These are phyloP conservation scores for Cubamyces sp. DNA, from an alignment of 768 basidiomycete genomes.

Conservation along the genomic window DNA sequence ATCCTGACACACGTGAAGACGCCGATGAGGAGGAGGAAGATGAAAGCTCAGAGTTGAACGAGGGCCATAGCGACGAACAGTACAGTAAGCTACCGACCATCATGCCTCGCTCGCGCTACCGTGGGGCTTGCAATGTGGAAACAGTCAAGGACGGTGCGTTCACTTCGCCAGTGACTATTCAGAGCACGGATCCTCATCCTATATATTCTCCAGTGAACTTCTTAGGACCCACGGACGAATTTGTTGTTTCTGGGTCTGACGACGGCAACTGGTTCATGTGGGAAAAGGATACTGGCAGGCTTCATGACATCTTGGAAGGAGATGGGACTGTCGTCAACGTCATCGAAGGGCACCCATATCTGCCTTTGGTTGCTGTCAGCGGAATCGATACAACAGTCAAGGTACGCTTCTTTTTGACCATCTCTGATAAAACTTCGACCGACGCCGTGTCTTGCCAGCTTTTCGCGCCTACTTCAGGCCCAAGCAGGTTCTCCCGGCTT, in stretches of 20 bases:
- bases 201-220: conserved; percentile 66
- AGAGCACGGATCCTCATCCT: not conserved
- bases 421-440: not conserved
- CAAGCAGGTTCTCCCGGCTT: conserved; percentile 58
- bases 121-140: conserved; percentile 75
- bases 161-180: not conserved
- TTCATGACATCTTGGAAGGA: conserved; percentile 84
- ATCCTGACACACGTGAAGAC: conserved; percentile 20
- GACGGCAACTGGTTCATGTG: conserved; percentile 90
- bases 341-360: conserved; percentile 77
- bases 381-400: conserved; percentile 89
- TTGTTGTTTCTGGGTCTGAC: conserved; percentile 82
- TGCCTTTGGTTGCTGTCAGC: conserved; percentile 83
- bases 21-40: conserved; percentile 38
- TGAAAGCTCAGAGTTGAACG: conserved; percentile 33
- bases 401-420: conserved; percentile 42
- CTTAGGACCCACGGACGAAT: conserved; percentile 77
- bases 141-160: conserved; percentile 86
- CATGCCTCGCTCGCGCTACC: conserved; percentile 63
- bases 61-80: conserved; percentile 25
- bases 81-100: conserved; percentile 54
- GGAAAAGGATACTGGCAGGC: conserved; percentile 64
- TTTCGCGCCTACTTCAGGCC: conserved; percentile 59
- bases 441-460: conserved; percentile 45
- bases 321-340: conserved; percentile 84